Evolutionary conservation across 768 basidiomycete species (phyloP), one percentile per base, ranked within the genome.

Genomic region (Hericium erinaceus): DNA sequence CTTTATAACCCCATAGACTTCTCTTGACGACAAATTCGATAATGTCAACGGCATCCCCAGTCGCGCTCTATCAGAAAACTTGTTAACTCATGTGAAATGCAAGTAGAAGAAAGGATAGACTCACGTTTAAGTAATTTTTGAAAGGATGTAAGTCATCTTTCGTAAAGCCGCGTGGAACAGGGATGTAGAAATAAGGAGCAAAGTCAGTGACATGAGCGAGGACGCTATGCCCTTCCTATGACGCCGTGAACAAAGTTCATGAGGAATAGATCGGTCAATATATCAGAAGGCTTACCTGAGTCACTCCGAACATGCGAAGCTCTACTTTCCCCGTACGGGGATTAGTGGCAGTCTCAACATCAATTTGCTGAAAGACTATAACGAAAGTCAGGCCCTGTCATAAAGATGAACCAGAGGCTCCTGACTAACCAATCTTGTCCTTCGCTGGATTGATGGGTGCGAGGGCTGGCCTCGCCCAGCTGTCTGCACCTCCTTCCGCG

Each of bases 301-400:
- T 98, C 8, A 98, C 89, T 39, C 97, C 97, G 69, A 86, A 98
- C 76, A 98, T 83, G 52, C 93, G 78, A 15, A 83, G 64, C 56
- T 73, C 70, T 4, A 83, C 72, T 11, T 63, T 71, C 9, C 77
- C 75, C 2, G 72, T 71, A 3, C 67, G 68, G 7, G 66, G 66
- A 37, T 80, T 78, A 4, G 72, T 72, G 12, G 84, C 78, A 57
- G 85, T 80, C 61, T 95, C 92, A 8, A 98, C 78, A 61, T 98
- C 97, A 58, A 95, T 95, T 70, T 98, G 97, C 69, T 99, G 97
- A 65, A 98, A 98, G 16, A 89, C 92, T 95, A 58, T 10, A 38
- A 4, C 24, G 9, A 8, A 24, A 13, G 62, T 22, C 49, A 28
- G 48, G 51, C 18, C 48, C 16, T 11, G 8, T 41, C 28, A 10